Percentiles rank a stretch among this genome's conserved stretches.
These are phyloP conservation scores for Cichorium intybus DNA, from an alignment of 140 eudicot genomes.

Conservation along the genomic window DNA sequence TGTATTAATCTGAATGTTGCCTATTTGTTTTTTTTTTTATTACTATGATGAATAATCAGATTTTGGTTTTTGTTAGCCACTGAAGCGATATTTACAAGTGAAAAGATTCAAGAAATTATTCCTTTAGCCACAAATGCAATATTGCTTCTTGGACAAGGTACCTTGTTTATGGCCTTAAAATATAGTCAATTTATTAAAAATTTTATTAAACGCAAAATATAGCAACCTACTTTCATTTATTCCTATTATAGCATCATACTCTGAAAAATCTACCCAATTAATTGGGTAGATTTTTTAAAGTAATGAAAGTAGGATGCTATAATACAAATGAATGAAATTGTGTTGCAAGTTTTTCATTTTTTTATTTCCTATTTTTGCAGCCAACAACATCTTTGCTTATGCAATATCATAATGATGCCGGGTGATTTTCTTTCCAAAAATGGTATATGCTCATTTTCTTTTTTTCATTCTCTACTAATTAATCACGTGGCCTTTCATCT, in stretches of 20 bases:
- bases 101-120: conserved; percentile 67
- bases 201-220: neutral
- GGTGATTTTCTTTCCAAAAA: conserved; percentile 32
- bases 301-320: neutral
- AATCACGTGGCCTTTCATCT: conserved; percentile 4
- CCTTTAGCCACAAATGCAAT: conserved; percentile 59
- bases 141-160: conserved; percentile 96
- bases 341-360: conserved; percentile 2
- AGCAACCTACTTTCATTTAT: too few relatives aligned
- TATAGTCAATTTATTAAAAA: conserved; percentile 1
- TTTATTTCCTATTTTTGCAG: conserved; percentile 40
- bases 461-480: neutral
- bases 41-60: neutral
- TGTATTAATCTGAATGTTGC: neutral
- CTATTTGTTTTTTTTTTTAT: conserved; percentile 4
- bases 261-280: neutral
- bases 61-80: conserved; percentile 22
- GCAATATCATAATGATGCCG: conserved; percentile 55
- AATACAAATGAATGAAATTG: too few relatives aligned
- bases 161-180: conserved; percentile 12
- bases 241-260: neutral
- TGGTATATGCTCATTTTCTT: conserved; percentile 42
- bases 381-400: conserved; percentile 70
- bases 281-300: too few relatives aligned
- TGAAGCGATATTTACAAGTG: conserved; percentile 70